These are phyloP conservation scores for Venturia effusa DNA, from an alignment of 2,329 filamentous ascomycete species.

Conservation along the genomic window DNA sequence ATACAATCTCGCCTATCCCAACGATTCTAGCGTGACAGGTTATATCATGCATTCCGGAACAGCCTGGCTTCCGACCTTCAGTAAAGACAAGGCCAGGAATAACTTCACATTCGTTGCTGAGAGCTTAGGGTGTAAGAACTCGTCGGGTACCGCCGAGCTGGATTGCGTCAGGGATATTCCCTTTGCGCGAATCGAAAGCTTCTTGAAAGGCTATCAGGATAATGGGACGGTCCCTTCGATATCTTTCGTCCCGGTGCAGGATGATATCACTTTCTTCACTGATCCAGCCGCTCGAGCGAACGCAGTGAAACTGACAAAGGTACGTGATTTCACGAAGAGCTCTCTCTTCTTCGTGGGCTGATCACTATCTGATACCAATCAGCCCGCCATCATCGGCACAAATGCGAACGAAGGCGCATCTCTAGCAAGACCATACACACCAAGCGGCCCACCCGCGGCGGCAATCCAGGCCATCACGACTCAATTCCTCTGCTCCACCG, in stretches of 20 bases:
- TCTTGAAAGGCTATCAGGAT: conserved; percentile 22
- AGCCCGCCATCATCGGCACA: conserved; percentile 28
- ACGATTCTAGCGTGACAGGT: conserved; percentile 17
- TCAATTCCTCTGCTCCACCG: conserved; percentile 21
- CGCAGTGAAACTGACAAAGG: neutral
- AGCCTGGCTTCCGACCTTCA: conserved; percentile 17
- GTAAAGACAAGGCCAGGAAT: conserved; percentile 17
- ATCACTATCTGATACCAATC: neutral
- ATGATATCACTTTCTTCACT: conserved; percentile 23
- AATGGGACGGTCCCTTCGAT: neutral
- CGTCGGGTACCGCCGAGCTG: conserved; percentile 20
- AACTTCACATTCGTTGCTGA: conserved; percentile 30
- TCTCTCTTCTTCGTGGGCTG: neutral
- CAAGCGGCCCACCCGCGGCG: conserved; percentile 19
- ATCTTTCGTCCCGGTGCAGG: conserved; percentile 20
- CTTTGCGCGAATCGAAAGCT: conserved; percentile 20
- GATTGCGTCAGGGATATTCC: conserved; percentile 27
- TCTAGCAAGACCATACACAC: conserved; percentile 22
- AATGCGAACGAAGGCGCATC: conserved; percentile 24
- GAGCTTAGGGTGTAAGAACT: conserved; percentile 23
- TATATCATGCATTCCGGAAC: conserved; percentile 24
- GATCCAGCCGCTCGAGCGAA: conserved; percentile 19
- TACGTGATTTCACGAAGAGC: neutral
- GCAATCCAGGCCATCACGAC: conserved; percentile 18
- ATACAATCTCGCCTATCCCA: conserved; percentile 21